Conservation (phyloP, 1,139 yeast species). For the Yamadazyma blattariae region DNA sequence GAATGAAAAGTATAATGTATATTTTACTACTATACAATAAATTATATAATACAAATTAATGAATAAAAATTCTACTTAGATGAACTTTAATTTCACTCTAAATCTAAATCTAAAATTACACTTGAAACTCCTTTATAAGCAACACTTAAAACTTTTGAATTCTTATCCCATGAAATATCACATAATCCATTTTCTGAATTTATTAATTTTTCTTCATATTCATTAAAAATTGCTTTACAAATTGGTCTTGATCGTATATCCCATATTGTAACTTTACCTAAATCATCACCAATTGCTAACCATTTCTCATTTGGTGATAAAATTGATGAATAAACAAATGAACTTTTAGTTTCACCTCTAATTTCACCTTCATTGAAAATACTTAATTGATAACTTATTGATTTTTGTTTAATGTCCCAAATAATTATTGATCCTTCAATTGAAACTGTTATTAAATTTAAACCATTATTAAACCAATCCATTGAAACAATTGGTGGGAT, state of each 20-base stretch:
- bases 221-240: constrained; percentile 5
- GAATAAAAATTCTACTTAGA: too few relatives aligned
- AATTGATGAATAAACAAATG: constrained; percentile 45
- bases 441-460: constrained; percentile 40
- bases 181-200: constrained; percentile 30
- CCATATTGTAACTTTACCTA: constrained; percentile 58
- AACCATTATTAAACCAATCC: constrained; percentile 43
- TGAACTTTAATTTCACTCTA: not conserved
- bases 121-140: constrained; percentile 45
- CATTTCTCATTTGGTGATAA: constrained; percentile 48
- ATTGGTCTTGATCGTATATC: constrained; percentile 18
- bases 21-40: too few relatives aligned
- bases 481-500: constrained; percentile 55
- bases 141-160: constrained; percentile 31
- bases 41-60: constrained; percentile 1
- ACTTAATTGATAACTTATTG: constrained; percentile 2
- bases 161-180: constrained; percentile 42
- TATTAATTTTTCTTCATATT: not conserved
- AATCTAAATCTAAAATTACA: constrained; percentile 24
- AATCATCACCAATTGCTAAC: constrained; percentile 63
- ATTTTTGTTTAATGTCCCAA: constrained; percentile 59
- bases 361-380: constrained; percentile 9
- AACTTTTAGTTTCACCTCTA: constrained; percentile 10
- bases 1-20: too few relatives aligned
- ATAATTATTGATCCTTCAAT: constrained; percentile 69